Percentiles rank a stretch among this genome's conserved stretches.
Conservation (phyloP, 2,329 filamentous ascomycete species). For the Ophiostoma sp. region DNA sequence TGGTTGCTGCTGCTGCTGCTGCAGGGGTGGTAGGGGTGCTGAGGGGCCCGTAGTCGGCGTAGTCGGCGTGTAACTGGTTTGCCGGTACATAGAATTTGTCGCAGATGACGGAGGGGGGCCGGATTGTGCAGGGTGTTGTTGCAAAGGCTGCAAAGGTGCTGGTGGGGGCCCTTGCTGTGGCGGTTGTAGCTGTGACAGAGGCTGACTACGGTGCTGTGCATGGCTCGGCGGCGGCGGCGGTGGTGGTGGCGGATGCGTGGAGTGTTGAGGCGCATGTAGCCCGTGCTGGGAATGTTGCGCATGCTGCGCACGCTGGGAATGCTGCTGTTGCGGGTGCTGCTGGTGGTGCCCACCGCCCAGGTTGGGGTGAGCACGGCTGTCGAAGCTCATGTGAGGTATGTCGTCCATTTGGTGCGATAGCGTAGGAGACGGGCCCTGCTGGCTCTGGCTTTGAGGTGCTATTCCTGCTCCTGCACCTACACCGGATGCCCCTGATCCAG, state of each 20-base stretch:
- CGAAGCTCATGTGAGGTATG: constrained; percentile 24
- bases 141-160: neutral
- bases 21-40: neutral
- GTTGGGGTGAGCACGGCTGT: constrained; percentile 18
- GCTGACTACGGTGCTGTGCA: constrained; percentile 32
- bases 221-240: constrained; percentile 30
- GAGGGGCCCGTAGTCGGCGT: neutral
- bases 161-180: neutral
- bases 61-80: constrained; percentile 36
- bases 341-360: constrained; percentile 16
- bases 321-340: constrained; percentile 12
- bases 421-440: constrained; percentile 9
- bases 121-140: constrained; percentile 39
- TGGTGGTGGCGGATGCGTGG: constrained; percentile 30
- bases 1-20: constrained; percentile 24
- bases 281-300: constrained; percentile 32
- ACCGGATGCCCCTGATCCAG: constrained; percentile 18
- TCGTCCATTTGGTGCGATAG: constrained; percentile 21
- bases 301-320: constrained; percentile 8
- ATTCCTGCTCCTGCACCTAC: neutral
- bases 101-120: constrained; percentile 27
- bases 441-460: neutral
- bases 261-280: constrained; percentile 37
- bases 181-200: neutral
- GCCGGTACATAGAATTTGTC: constrained; percentile 34